Evolutionary conservation across 2,329 filamentous ascomycete genomes (phyloP), one percentile per base, ranked within the genome.

Genomic region (Colletotrichum tabaci): DNA sequence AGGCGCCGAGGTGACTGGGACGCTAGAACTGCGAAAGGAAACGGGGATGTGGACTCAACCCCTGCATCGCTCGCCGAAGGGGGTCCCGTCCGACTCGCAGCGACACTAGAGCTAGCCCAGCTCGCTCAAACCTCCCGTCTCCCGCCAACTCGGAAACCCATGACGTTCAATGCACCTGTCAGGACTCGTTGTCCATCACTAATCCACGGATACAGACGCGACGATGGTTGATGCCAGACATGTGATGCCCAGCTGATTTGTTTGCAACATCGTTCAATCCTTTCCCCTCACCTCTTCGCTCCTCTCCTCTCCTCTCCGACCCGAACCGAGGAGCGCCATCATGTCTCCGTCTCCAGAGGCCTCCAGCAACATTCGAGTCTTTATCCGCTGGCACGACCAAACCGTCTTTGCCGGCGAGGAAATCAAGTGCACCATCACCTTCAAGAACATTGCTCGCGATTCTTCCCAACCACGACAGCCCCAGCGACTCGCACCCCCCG

Each of bases 381-480:
- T 96, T 82, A 94, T 99, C 82, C 92, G 92, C 84, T 99, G 96
- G 93, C 93, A 94, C 81, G 94, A 97, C 80, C 92, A 96, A 82
- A 95, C 94, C 73, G 94, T 99, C 77, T 99, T 98, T 84, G 94
- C 96, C 68, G 96, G 96, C 82, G 96, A 99, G 86, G 93, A 98
- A 79, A 90, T 98, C 79, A 94, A 95, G 84, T 98, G 96, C 84
- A 95, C 92, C 76, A 97, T 99, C 81, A 98, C 94, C 61, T 99
- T 99, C 85, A 96, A 93, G 84, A 99, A 99, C 81, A 88, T 95
- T 74, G 87, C 90, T 52, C 79, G 88, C 61, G 84, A 83, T 49
- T 74, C 81, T 46, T 79, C 74, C 56, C 81, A 83, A 67, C 73
- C 79, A 60, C 79, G 75, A 68, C 74, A 69, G 57, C 73, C 75